Percentiles rank a stretch among this genome's conserved stretches.
Evolutionary conservation across 768 basidiomycete genomes (phyloP).

Genomic region (Strobilomyces echinocephalus): DNA sequence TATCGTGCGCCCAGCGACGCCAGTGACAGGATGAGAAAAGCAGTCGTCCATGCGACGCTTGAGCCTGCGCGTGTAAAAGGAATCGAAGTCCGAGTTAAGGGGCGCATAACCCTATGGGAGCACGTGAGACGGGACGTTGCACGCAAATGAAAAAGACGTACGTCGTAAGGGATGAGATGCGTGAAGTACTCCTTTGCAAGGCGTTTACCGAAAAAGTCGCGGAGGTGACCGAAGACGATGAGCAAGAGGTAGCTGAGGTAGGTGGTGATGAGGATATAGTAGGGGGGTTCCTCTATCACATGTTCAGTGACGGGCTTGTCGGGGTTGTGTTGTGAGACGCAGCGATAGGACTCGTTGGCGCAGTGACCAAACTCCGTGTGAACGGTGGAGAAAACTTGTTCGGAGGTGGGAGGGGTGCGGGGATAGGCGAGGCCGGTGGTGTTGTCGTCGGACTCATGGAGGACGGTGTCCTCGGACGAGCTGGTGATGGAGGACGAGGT

Average conservation of each 20-base stretch:
- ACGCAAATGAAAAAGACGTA: slow-evolving; percentile 39
- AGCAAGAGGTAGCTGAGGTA: slow-evolving; percentile 93
- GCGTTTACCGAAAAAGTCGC: slow-evolving; percentile 93
- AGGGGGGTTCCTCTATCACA: slow-evolving; percentile 80
- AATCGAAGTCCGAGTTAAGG: slow-evolving; percentile 96
- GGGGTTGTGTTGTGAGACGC: slow-evolving; percentile 55
- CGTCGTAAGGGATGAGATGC: slow-evolving; percentile 80
- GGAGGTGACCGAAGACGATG: slow-evolving; percentile 85
- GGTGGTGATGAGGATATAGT: slow-evolving; percentile 87
- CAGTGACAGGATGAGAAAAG: slow-evolving; percentile 88
- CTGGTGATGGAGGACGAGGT: slow-evolving; percentile 68
- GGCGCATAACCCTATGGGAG: slow-evolving; percentile 85
- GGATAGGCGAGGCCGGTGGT: slow-evolving; percentile 60
- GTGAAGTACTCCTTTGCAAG: slow-evolving; percentile 63
- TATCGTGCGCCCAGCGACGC: slow-evolving; percentile 93
- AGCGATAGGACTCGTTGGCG: slow-evolving; percentile 69
- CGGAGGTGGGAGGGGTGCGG: slow-evolving; percentile 68
- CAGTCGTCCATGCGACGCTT: slow-evolving; percentile 95
- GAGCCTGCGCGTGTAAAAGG: slow-evolving; percentile 95
- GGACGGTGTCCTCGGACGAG: slow-evolving; percentile 62
- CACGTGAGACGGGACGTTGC: slow-evolving; percentile 2
- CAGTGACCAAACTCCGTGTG: slow-evolving; percentile 95
- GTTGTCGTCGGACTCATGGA: slow-evolving; percentile 51
- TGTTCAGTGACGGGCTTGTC: slow-evolving; percentile 44
- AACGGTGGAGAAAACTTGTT: slow-evolving; percentile 70